Percentiles rank a stretch among this genome's conserved stretches.
phyloP scores from a whole-genome alignment of 2,329 filamentous ascomycete species.

The Aureobasidium zeae region DNA sequence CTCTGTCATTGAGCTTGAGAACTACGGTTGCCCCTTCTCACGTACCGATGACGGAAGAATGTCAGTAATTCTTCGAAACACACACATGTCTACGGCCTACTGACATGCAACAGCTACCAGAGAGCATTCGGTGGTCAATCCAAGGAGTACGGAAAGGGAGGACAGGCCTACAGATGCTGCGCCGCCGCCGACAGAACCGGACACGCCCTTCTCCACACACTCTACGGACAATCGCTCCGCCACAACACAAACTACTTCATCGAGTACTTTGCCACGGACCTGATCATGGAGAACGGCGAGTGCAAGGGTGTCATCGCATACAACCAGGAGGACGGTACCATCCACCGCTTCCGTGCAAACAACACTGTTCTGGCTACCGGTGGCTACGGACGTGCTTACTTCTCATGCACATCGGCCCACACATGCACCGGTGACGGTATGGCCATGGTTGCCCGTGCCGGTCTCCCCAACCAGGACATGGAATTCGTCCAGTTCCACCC shows the following conservation, averaged over 20 bases:
- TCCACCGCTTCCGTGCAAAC: slow-evolving; percentile 93
- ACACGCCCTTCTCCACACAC: slow-evolving; percentile 93
- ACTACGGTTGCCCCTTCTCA: slow-evolving; percentile 95
- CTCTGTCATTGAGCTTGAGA: slow-evolving; percentile 88
- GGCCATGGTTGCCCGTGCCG: slow-evolving; percentile 97
- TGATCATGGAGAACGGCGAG: slow-evolving; percentile 95
- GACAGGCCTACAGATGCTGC: slow-evolving; percentile 95
- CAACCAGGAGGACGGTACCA: slow-evolving; percentile 96
- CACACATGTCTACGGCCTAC: no score
- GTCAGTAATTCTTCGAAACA: not conserved
- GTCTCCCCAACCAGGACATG: slow-evolving; percentile 96
- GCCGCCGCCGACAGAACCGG: slow-evolving; percentile 94
- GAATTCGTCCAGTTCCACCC: slow-evolving; percentile 99
- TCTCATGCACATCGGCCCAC: slow-evolving; percentile 95
- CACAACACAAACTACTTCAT: slow-evolving; percentile 99
- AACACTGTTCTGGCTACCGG: slow-evolving; percentile 95
- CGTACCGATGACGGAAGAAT: slow-evolving; percentile 95
- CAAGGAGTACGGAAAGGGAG: slow-evolving; percentile 89
- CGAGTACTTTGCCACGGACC: slow-evolving; percentile 93
- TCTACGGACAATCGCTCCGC: slow-evolving; percentile 91
- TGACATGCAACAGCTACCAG: slow-evolving; percentile 59
- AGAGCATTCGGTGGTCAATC: slow-evolving; percentile 97
- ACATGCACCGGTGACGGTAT: slow-evolving; percentile 98
- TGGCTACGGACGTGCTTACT: slow-evolving; percentile 96
- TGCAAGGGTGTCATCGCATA: slow-evolving; percentile 75